These are phyloP conservation scores for Athelia sp. DNA, from an alignment of 1,284 basidiomycete genomes.

Conservation along the genomic window DNA sequence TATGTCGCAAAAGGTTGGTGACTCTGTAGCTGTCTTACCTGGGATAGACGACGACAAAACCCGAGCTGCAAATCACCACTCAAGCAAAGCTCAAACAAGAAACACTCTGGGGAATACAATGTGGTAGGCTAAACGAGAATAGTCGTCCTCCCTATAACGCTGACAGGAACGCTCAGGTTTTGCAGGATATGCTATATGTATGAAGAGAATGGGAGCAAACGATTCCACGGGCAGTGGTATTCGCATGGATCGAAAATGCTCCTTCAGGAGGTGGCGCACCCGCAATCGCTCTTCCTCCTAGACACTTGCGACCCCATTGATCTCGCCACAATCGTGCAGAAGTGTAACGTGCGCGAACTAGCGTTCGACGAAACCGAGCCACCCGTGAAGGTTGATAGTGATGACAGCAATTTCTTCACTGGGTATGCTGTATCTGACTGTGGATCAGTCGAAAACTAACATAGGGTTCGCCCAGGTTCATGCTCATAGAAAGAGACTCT, in stretches of 20 bases:
- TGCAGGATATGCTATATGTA: conserved; percentile 57
- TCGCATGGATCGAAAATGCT: conserved; percentile 60
- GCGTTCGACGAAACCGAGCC: conserved; percentile 37
- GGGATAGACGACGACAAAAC: conserved; percentile 38
- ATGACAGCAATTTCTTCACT: conserved; percentile 49
- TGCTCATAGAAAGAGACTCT: conserved; percentile 39
- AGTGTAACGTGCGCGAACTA: conserved; percentile 44
- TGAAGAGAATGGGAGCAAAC: conserved; percentile 30
- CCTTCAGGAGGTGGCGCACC: conserved; percentile 59
- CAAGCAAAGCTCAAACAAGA: conserved; percentile 31
- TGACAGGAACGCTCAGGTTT: conserved; percentile 41
- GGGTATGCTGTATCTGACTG: conserved; percentile 29
- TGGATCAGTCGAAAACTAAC: conserved; percentile 5
- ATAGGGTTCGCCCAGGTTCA: conserved; percentile 24
- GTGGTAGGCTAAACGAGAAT: conserved; percentile 37
- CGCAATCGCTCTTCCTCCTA: conserved; percentile 49
- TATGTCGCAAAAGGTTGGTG: conserved; percentile 40
- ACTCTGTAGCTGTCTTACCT: conserved; percentile 54
- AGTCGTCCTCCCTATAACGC: neutral
- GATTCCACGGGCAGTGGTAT: conserved; percentile 62
- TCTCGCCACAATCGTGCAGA: conserved; percentile 46
- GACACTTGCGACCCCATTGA: conserved; percentile 46
- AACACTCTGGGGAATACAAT: conserved; percentile 44
- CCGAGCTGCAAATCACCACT: conserved; percentile 29
- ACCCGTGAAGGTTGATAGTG: conserved; percentile 28